Percentiles rank a stretch among this genome's conserved stretches.
These are phyloP conservation scores for Boletus edulis DNA, from an alignment of 768 basidiomycete species.

Conservation along the genomic window DNA sequence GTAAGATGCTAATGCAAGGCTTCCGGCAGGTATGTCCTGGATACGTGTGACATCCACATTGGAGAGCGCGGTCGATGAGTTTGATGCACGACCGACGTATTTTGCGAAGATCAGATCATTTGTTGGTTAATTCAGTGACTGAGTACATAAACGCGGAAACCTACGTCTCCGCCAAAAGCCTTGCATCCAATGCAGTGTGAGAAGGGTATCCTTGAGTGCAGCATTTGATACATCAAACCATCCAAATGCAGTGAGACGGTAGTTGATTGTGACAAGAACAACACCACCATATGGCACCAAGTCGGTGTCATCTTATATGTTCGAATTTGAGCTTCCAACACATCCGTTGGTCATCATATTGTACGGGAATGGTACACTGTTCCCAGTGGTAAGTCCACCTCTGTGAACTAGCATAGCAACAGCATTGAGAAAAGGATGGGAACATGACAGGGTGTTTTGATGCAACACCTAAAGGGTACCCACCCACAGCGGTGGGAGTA, in stretches of 20 bases:
- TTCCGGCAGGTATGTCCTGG: conserved; percentile 1
- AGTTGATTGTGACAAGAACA: conserved; percentile 25
- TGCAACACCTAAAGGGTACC: neutral
- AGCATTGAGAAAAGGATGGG: neutral
- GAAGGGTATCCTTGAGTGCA: conserved; percentile 30
- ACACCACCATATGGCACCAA: conserved; percentile 25
- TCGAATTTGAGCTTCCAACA: conserved; percentile 16
- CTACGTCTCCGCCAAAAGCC: conserved; percentile 37
- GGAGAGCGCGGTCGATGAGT: conserved; percentile 2
- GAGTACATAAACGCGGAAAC: neutral
- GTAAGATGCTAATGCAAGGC: conserved; percentile 4
- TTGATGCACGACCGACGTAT: conserved; percentile 15
- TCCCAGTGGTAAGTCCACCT: conserved; percentile 15
- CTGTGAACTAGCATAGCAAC: conserved; percentile 15
- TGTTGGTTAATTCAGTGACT: conserved; percentile 3
- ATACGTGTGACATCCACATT: conserved; percentile 2
- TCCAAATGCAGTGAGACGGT: conserved; percentile 14
- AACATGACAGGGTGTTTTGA: conserved; percentile 20
- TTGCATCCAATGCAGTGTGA: conserved; percentile 38
- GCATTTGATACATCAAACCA: conserved; percentile 27
- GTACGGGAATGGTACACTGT: conserved; percentile 20
- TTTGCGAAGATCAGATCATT: conserved; percentile 18
- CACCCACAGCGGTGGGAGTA: conserved; percentile 7
- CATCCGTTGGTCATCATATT: conserved; percentile 21
- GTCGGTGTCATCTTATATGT: conserved; percentile 24